Conservation (phyloP, 176 grass and related monocot genomes). For the Elymus sibiricus region DNA sequence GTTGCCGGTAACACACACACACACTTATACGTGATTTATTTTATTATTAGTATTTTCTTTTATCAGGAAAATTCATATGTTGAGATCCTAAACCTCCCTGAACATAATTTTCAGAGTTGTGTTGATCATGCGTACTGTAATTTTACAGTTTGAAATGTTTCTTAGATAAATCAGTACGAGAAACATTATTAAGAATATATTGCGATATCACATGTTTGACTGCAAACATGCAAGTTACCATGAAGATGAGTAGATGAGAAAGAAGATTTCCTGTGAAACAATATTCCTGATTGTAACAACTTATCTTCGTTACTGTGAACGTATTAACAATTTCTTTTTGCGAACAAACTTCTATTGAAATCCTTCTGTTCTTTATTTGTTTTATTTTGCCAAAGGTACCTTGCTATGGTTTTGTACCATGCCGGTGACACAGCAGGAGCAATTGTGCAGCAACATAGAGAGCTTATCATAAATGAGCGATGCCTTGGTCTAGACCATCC, state of each 20-base stretch:
- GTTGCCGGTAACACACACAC: constrained; percentile 68
- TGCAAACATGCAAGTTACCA: background rate
- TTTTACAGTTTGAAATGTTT: background rate
- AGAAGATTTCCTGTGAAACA: background rate
- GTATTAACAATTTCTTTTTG: background rate
- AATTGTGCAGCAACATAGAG: constrained; percentile 95
- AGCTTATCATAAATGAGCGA: constrained; percentile 97
- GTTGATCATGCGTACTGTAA: background rate
- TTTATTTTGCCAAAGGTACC: constrained; percentile 54
- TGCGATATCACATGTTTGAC: background rate
- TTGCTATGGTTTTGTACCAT: constrained; percentile 96
- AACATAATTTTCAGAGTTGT: background rate
- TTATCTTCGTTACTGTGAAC: constrained; percentile 6
- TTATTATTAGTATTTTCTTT: background rate
- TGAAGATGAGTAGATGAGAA: background rate
- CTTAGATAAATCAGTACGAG: background rate
- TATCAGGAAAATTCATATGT: background rate
- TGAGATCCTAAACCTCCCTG: background rate
- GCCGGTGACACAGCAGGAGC: constrained; percentile 87
- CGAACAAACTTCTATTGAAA: background rate
- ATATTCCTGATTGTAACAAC: background rate
- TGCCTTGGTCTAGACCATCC: constrained; percentile 97
- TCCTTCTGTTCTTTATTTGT: background rate
- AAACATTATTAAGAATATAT: background rate
- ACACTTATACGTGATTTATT: background rate